Evolutionary conservation across 176 grass and related monocot species (phyloP).

Genomic region (Bonia amplexicaulis): DNA sequence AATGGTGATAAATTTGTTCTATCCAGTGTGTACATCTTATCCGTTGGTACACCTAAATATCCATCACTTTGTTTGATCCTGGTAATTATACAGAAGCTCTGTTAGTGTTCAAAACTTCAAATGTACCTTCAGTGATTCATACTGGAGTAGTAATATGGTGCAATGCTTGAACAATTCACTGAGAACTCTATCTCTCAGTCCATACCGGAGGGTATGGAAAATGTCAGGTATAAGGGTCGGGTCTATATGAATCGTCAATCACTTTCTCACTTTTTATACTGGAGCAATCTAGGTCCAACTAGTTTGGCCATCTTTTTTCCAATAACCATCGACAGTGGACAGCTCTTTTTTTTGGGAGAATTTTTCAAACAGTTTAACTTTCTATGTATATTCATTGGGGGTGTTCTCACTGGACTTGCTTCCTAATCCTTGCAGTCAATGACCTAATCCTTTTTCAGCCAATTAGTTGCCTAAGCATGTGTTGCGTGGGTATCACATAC

Average conservation of each 20-base stretch:
- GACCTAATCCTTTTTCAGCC: background rate
- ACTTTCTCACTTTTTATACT: background rate
- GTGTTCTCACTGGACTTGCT: background rate
- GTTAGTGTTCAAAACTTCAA: background rate
- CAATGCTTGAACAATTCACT: background rate
- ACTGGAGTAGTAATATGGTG: background rate
- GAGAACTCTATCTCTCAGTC: background rate
- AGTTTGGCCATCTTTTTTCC: background rate
- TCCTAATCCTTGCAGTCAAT: background rate
- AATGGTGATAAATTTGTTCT: background rate
- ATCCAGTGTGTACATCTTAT: background rate
- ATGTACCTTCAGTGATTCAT: background rate
- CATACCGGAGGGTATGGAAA: background rate
- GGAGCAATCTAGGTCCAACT: background rate
- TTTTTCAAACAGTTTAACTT: background rate
- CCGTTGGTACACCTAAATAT: background rate
- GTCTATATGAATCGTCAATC: background rate
- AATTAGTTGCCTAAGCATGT: constrained; percentile 8
- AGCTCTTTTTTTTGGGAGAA: background rate
- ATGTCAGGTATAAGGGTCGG: background rate
- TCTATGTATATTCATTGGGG: background rate
- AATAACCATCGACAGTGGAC: background rate
- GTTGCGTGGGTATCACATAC: too few relatives aligned
- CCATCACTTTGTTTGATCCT: background rate
- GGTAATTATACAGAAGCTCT: background rate